Percentiles rank a stretch among this genome's conserved stretches.
phyloP scores from a whole-genome alignment of 225 moss, liverwort and hornwort species.

The Bryum argenteum region DNA sequence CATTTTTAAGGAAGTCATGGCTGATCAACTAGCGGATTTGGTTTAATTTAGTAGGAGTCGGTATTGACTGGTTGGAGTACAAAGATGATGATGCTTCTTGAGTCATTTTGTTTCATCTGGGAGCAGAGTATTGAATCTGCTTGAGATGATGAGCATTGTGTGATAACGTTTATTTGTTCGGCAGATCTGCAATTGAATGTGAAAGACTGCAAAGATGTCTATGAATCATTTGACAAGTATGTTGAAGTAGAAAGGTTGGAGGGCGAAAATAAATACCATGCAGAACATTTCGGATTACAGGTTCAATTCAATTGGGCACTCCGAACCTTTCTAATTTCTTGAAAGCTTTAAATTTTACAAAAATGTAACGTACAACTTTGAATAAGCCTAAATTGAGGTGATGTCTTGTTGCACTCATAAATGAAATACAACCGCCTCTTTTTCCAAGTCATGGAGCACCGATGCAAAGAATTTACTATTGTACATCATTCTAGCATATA shows the following conservation, averaged over 20 bases:
- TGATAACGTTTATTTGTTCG: conserved; percentile 23
- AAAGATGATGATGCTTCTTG: conserved; percentile 4
- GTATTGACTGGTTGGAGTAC: neutral
- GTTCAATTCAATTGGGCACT: conserved; percentile 17
- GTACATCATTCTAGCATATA: too few relatives aligned
- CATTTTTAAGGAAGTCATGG: neutral
- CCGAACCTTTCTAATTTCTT: too few relatives aligned
- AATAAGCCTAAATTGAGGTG: too few relatives aligned
- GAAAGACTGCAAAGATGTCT: conserved; percentile 99
- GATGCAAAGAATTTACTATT: too few relatives aligned
- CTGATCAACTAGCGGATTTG: neutral
- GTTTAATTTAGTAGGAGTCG: neutral
- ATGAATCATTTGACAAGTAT: conserved; percentile 99
- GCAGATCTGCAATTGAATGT: conserved; percentile 99
- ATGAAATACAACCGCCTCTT: too few relatives aligned
- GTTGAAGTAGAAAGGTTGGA: conserved; percentile 99
- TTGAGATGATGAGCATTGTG: neutral
- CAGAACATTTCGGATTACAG: conserved; percentile 87
- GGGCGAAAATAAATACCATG: conserved; percentile 98
- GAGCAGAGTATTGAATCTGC: neutral
- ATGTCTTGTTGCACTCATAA: too few relatives aligned
- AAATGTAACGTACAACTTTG: too few relatives aligned
- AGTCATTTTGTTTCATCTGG: neutral
- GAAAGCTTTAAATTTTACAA: too few relatives aligned
- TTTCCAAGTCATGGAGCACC: too few relatives aligned